Base-by-base conservation (phyloP, 768 basidiomycete species). In the Lanmaoa rubissima region DNA sequence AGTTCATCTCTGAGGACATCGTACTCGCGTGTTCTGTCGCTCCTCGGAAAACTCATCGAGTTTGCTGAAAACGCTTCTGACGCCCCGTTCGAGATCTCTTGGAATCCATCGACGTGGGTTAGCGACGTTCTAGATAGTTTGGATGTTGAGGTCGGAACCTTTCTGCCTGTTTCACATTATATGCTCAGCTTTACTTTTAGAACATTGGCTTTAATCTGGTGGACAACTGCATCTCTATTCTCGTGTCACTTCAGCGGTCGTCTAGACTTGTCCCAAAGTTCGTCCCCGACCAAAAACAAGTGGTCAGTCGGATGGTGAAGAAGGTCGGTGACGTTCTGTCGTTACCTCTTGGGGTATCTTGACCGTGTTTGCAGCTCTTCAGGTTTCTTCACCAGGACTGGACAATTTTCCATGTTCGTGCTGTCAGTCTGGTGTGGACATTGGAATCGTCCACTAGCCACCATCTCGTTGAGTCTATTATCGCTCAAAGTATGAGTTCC, bases 361-460 rank as follows among this genome's bases (percentile, higher is more conserved):
- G 45, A 65, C 58, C 17, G n/a, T 52, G 48, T 41, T 44, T 58
- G 31, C 75, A 90, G 79, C 77, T 97, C 2, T 76, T 96, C 58
- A 76, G 74, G 51, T 97, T 92, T 69, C 79, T 99, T 26, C 79
- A 80, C 11, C 80, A 85, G 1, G 75, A 87, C 42, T 82, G 71
- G 60, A 75, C 87, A 0, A 76, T 82, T 1, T 95, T 92, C 68
- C 94, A 98, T 69, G 80, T 84, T 48, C 88, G 93, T 21, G 83
- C 90, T 9, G 89, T 92, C 28, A 85, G 78, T 63, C 75, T 97
- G 32, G 79, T 98, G 17, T 98, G 96, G 94, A 78, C 81, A 0
- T 71, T 97, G 40, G 85, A 94, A 62, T 74, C 60, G 53, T 77
- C 40, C 65, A 81, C 16, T 77, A 83, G 32, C 68, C 77, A 77